Base-by-base conservation (phyloP, 768 basidiomycete species). In the Psilocybe tampanensis region DNA sequence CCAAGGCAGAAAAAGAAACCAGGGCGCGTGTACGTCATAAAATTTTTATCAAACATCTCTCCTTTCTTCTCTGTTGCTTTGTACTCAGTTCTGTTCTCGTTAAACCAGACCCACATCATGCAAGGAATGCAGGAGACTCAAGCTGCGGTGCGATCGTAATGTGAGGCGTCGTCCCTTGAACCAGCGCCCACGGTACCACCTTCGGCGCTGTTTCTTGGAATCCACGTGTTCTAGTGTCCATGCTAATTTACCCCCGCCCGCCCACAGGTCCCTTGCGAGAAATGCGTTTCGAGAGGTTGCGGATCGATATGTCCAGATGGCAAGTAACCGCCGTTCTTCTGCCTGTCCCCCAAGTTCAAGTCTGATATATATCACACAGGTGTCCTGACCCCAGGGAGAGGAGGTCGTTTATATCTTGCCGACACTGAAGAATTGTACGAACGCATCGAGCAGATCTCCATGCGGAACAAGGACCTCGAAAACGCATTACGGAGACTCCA, bases 231-330 rank as follows among this genome's bases (percentile, higher is more conserved):
- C 54, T 34, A 24, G 51, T 45, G 19, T 52, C 34, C 51, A 39
- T n/a, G 26, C 52, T 34, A 18, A 36, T 29, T 45, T 26, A 32
- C 54, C 44, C 47, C 43, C 47, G 44, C 54, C 22, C 62, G 41
- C 36, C 41, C 43, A 21, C 42, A 91, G 88, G 79, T 90, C 32
- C 90, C 90, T 11, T 92, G 90, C 72, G 86, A 87, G 70, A 90
- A 85, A 68, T 92, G 90, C 66, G 81, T 82, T 21, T 86, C 86
- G 55, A 78, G 89, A 64, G 90, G 90, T 32, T 92, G 89, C 64
- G 84, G 83, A 21, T 75, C 83, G 17, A 87, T 92, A 55, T 92
- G 90, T 71, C 90, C 90, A n/a, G 83, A 86, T 54, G 90, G 90
- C 86, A 61, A 43, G 67, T 52, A 49, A 58, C n/a, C 24, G 34